A percentile compares a stretch with the other conserved stretches of the same genome.
These are phyloP conservation scores for Cyberlindnera maritima DNA, from an alignment of 805 yeast species.

Conservation along the genomic window DNA sequence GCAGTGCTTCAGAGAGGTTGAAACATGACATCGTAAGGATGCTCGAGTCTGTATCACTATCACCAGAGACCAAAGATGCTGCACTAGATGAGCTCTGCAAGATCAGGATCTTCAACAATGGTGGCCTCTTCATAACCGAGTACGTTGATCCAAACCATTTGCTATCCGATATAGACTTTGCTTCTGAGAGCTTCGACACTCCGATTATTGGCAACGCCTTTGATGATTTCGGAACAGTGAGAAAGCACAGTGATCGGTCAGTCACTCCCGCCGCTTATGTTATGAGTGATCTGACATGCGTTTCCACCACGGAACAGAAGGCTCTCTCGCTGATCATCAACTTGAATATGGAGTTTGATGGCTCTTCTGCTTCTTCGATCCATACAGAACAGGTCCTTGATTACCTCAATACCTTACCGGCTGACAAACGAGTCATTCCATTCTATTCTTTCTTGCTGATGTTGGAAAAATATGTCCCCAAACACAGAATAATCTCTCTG, in stretches of 20 bases:
- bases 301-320: constrained; percentile 16
- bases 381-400: constrained; percentile 15
- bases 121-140: constrained; percentile 22
- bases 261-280: neutral
- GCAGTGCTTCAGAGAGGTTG: constrained; percentile 19
- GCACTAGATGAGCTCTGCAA: constrained; percentile 6
- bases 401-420: constrained; percentile 10
- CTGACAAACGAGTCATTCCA: constrained; percentile 12
- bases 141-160: constrained; percentile 9
- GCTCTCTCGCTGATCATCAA: constrained; percentile 7
- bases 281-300: constrained; percentile 10
- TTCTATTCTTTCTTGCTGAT: constrained; percentile 13
- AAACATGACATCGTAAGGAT: constrained; percentile 18
- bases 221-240: constrained; percentile 23
- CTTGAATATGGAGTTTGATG: constrained; percentile 8
- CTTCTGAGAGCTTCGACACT: neutral
- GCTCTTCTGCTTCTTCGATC: neutral
- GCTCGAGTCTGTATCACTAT: constrained; percentile 8
- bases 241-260: constrained; percentile 18
- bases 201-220: constrained; percentile 15
- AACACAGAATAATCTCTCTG: constrained; percentile 4
- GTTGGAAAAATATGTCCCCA: constrained; percentile 4
- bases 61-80: constrained; percentile 1
- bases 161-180: neutral
- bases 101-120: constrained; percentile 7